A percentile compares a stretch with the other conserved stretches of the same genome.
Evolutionary conservation across 768 basidiomycete genomes (phyloP).

Genomic region (Agaricus bisporus): DNA sequence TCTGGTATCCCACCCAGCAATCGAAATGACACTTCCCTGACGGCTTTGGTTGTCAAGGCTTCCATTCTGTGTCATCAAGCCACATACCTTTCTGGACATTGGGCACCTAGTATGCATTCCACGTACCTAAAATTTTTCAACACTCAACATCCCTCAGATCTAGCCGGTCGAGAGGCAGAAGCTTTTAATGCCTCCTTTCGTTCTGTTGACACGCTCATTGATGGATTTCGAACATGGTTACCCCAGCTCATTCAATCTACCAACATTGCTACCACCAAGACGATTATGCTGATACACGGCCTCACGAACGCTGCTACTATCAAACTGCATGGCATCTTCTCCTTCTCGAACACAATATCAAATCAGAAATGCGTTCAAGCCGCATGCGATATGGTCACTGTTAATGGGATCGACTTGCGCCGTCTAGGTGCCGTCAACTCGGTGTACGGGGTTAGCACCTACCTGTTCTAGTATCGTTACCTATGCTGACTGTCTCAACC

Average conservation of each 20-base stretch:
- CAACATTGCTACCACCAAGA: constrained; percentile 29
- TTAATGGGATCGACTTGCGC: constrained; percentile 31
- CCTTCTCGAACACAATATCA: constrained; percentile 34
- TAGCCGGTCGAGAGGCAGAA: constrained; percentile 33
- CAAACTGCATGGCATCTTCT: constrained; percentile 45
- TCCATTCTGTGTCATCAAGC: constrained; percentile 55
- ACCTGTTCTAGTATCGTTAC: constrained; percentile 9
- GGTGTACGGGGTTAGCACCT: constrained; percentile 43
- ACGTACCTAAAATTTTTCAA: background rate
- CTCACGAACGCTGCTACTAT: constrained; percentile 44
- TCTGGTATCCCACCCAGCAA: constrained; percentile 25
- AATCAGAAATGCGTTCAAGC: constrained; percentile 37
- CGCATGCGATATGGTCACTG: constrained; percentile 36
- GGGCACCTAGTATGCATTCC: constrained; percentile 31
- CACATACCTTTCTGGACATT: constrained; percentile 44
- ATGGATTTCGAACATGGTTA: constrained; percentile 29
- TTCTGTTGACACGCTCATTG: constrained; percentile 40
- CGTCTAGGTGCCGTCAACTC: constrained; percentile 38
- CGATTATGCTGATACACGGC: constrained; percentile 39
- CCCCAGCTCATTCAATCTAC: constrained; percentile 26
- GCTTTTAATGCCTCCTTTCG: constrained; percentile 38
- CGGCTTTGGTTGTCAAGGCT: constrained; percentile 46
- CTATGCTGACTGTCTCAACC: constrained; percentile 4
- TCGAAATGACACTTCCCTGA: constrained; percentile 29
- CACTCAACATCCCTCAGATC: constrained; percentile 25